Base-by-base conservation (phyloP, 305 asterid species). In the Fraxinus albicans region DNA sequence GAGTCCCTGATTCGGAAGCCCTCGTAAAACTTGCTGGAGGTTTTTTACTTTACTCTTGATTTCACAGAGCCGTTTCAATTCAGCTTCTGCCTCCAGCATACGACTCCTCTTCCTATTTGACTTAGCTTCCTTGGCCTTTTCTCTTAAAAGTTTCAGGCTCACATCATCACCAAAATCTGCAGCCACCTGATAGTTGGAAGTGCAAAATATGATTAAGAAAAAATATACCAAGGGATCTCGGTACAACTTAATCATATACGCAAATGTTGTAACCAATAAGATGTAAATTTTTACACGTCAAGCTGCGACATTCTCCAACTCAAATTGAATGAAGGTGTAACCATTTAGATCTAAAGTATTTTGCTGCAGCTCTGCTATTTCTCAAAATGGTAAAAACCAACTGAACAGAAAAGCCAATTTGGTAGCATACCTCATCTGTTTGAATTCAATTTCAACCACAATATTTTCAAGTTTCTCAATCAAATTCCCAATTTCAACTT, bases 21-120 rank as follows among this genome's bases (percentile, higher is more conserved):
- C 84, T 76, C 17, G 90, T 40, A 95, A 80, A 75, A 86, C 67
- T 79, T 85, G 86, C 86, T 88, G 94, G 81, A 95, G 84, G 84
- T 86, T 88, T 79, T 88, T 93, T 78, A 94, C 86, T 87, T 87
- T 91, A 82, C 86, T 89, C 93, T 94, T 93, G 81, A 95, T 85
- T 85, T 79, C 84, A 80, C 97, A 93, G n/a, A 95, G 94, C 87
- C 89, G 89, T 86, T 92, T 91, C 97, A 95, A 91, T 84, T 92
- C 93, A 3, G 83, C 83, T 84, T 92, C 97, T 35, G 95, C 97
- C 86, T 88, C 89, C 58, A 36, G 80, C 77, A 53, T 53, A 55
- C 31, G 70, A 17, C 80, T 85, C 78, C 82, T 87, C 84, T 88
- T 38, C 85, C 84, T 77, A 76, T 82, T 82, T 88, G 73, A 23